Percentiles rank a stretch among this genome's conserved stretches.
These are phyloP conservation scores for Obelidium mucronatum DNA, from an alignment of 192 early-diverging fungal species.

Conservation along the genomic window DNA sequence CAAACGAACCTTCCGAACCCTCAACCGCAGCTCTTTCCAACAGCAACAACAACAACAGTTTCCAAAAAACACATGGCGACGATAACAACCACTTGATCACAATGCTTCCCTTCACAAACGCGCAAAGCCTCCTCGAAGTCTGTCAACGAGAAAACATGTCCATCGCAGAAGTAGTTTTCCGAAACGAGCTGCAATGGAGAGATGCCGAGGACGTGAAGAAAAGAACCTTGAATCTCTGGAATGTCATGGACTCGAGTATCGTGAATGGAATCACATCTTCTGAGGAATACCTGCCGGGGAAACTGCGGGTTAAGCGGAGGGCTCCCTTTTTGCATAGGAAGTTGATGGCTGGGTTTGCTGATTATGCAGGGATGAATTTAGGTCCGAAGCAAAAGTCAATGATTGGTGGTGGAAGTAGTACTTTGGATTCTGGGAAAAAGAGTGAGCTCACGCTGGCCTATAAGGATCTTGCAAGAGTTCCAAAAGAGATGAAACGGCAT, in stretches of 20 bases:
- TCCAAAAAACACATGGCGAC: constrained; percentile 53
- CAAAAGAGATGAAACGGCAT: constrained; percentile 55
- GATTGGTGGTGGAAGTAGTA: not conserved
- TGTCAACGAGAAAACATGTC: constrained; percentile 84
- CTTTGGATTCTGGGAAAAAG: not conserved
- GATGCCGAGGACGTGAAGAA: constrained; percentile 79
- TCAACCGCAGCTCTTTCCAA: not conserved
- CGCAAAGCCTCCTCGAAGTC: constrained; percentile 76
- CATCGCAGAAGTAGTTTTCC: constrained; percentile 95
- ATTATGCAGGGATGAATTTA: constrained; percentile 42
- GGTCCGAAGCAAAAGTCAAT: constrained; percentile 2
- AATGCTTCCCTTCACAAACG: constrained; percentile 84
- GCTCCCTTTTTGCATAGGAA: constrained; percentile 89
- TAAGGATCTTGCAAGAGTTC: constrained; percentile 29
- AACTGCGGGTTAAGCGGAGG: constrained; percentile 80
- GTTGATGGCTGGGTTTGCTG: constrained; percentile 72
- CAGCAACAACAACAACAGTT: constrained; percentile 60
- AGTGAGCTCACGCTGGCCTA: constrained; percentile 36
- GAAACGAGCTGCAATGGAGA: constrained; percentile 92
- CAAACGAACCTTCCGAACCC: constrained; percentile 67
- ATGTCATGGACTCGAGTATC: constrained; percentile 87
- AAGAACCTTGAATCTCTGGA: constrained; percentile 83
- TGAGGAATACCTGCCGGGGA: constrained; percentile 75
- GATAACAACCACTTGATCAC: constrained; percentile 63
- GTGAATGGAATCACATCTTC: constrained; percentile 49